A percentile compares a stretch with the other conserved stretches of the same genome.
Evolutionary conservation across 83 land plant species (phyloP).

Genomic region (Picea abies): DNA sequence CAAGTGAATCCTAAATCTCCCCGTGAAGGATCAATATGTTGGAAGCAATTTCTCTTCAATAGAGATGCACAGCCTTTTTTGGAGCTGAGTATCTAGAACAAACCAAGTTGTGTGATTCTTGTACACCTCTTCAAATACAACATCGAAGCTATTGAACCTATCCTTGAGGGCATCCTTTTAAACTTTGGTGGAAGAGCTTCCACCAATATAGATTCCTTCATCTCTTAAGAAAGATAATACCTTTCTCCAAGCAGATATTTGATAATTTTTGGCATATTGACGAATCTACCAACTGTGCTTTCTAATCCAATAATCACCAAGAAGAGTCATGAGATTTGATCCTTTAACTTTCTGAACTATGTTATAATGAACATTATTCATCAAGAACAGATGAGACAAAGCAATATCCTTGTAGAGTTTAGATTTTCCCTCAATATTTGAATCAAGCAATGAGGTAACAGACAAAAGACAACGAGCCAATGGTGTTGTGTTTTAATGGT

Average conservation of each 20-base stretch:
- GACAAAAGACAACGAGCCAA: conserved; percentile 51
- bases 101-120: conserved; percentile 85
- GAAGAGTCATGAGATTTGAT: conserved; percentile 63
- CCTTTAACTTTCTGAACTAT: conserved; percentile 87
- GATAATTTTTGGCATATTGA: conserved; percentile 75
- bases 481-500: conserved; percentile 32
- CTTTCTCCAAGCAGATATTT: conserved; percentile 80
- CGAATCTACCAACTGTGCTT: conserved; percentile 63
- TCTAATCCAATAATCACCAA: conserved; percentile 90
- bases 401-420: conserved; percentile 78
- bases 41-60: conserved; percentile 83
- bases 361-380: conserved; percentile 91
- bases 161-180: conserved; percentile 80
- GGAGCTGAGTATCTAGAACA: conserved; percentile 82
- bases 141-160: conserved; percentile 86
- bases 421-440: conserved; percentile 77
- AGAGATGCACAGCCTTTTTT: conserved; percentile 80
- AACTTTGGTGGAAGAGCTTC: conserved; percentile 52
- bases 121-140: conserved; percentile 81
- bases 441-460: conserved; percentile 55
- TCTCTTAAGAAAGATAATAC: conserved; percentile 72
- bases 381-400: conserved; percentile 70
- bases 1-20: conserved; percentile 63
- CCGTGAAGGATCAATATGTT: conserved; percentile 84
- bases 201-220: conserved; percentile 67